Evolutionary conservation across 1,284 basidiomycete species (phyloP), one percentile per base, ranked within the genome.

Genomic region (Cutaneotrichosporon sp.): DNA sequence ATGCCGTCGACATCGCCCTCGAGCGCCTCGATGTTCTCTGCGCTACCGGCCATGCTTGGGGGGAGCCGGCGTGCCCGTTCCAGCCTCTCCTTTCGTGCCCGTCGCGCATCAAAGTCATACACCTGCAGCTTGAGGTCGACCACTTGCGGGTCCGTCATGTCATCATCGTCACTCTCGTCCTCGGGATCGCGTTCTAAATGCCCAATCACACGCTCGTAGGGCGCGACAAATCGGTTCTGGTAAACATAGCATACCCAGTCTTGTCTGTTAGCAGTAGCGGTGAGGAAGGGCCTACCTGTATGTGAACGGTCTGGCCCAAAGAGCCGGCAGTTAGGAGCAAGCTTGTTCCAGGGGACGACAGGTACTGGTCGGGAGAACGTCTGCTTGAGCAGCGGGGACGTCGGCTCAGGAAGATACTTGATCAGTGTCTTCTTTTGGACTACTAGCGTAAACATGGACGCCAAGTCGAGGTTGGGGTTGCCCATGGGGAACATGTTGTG

Each of bases 211-310:
- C 34, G 43, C 19, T 24, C 29, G n/a, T 51, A 46, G 32, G 48
- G 26, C 12, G 60, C 61, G 14, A 71, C 62, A 57, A 66, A 75
- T 24, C 70, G 65, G 54, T 72, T 59, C 35, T 70, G 67, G 50
- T 73, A 75, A 16, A 75, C 70, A 50, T 70, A 75, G 51, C 71
- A 74, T 2, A 74, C 74, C 74, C 74, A 75, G 16, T 68, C 49
- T 47, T 25, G 49, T 48, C 22, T 49, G 55, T 25, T 16, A 4
- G 5, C 3, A 29, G 27, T 29, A 12, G 3, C 0, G 17, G 2
- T 19, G 9, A 7, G 17, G 6, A 17, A 62, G n/a, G n/a, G n/a
- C 62, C 54, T 41, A 66, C 66, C 24, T 0, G 22, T 37, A 61
- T 49, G 3, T 50, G 52, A 1, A 48, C 44, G 34, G 39, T 66